Percentiles rank a stretch among this genome's conserved stretches.
Evolutionary conservation across 192 early-diverging fungal species (phyloP).

Genomic region (Coemansia sp.): DNA sequence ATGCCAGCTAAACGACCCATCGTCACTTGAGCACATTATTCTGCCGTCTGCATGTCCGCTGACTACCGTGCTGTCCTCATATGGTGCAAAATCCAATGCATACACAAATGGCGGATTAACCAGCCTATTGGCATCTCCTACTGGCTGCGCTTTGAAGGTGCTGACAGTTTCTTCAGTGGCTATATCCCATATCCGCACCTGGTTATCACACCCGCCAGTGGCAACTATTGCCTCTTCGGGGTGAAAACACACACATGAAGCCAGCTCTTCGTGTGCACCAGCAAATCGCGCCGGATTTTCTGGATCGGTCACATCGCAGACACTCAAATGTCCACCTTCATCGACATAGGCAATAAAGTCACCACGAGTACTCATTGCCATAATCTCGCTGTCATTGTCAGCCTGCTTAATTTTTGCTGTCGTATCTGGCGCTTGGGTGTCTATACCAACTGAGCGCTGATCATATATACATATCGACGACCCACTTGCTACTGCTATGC

Average conservation of each 20-base stretch:
- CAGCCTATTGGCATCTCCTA: constrained; percentile 1
- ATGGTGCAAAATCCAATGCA: constrained; percentile 36
- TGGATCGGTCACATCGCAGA: constrained; percentile 33
- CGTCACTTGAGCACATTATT: constrained; percentile 29
- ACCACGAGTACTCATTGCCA: constrained; percentile 37
- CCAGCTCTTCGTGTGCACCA: constrained; percentile 28
- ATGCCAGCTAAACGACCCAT: constrained; percentile 14
- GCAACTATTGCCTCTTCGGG: constrained; percentile 27
- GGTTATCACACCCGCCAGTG: constrained; percentile 41
- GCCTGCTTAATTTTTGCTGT: not conserved
- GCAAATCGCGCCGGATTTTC: constrained; percentile 6
- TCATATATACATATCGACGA: constrained; percentile 25
- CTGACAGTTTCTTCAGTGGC: constrained; percentile 16
- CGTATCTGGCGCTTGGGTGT: not conserved
- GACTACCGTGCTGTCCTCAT: constrained; percentile 18
- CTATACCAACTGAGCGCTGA: constrained; percentile 13
- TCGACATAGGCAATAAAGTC: constrained; percentile 53
- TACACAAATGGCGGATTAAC: constrained; percentile 53
- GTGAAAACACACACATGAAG: constrained; percentile 40
- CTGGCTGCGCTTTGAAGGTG: not conserved
- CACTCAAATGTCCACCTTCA: constrained; percentile 25
- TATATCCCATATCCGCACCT: constrained; percentile 45
- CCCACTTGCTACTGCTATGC: constrained; percentile 24
- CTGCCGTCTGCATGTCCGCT: constrained; percentile 53
- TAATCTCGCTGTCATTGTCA: constrained; percentile 19